Base-by-base conservation (phyloP, 1,139 yeast genomes). In the Entelexis paramagnoliae region DNA sequence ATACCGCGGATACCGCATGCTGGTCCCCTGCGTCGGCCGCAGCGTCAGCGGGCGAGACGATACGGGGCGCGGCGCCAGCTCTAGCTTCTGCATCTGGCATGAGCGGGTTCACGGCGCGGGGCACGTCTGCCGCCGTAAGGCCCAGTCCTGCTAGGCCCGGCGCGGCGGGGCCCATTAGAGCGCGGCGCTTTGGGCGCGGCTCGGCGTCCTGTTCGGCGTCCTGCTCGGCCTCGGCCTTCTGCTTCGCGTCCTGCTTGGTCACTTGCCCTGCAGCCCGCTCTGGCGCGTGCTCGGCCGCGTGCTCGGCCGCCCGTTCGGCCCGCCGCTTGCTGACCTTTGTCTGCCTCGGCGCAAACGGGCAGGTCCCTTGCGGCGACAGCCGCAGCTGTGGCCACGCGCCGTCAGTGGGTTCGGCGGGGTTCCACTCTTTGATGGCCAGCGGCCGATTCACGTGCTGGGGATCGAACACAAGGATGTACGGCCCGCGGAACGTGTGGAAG, bases 351-450 rank as follows among this genome's bases (percentile, higher is more conserved):
- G 79, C 71, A 64, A 83, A 83, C 1, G 93, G 93, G 58, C 89
- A 83, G 59, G 80, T 75, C 2, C 89, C 72, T 14, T 56, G 52
- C 2, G 66, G 60, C 3, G 69, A 61, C n/a, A 59, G 54, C 26
- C 66, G 61, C 50, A 71, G 62, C 49, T 66, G 71, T 3, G 75
- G 75, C 75, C 91, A 70, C 71, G 81, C 61, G 71, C 73, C 55
- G 71, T 69, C 56, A 60, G 66, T 50, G 9, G 19, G 16, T 16
- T 13, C 46, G 24, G 39, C 22, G 5, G 51, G 30, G 14, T 49
- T 51, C 91, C 95, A 91, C 66, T 91, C 97, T 60, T 91, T 75
- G 17, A 81, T 72, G 20, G 91, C 82, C 29, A 87, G 77, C 0
- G 98, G 96, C 52, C 95, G 77, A 57, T 83, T 83, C 39, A 75